Evolutionary conservation across 2,329 filamentous ascomycete genomes (phyloP).

Genomic region (Fusarium setosum): DNA sequence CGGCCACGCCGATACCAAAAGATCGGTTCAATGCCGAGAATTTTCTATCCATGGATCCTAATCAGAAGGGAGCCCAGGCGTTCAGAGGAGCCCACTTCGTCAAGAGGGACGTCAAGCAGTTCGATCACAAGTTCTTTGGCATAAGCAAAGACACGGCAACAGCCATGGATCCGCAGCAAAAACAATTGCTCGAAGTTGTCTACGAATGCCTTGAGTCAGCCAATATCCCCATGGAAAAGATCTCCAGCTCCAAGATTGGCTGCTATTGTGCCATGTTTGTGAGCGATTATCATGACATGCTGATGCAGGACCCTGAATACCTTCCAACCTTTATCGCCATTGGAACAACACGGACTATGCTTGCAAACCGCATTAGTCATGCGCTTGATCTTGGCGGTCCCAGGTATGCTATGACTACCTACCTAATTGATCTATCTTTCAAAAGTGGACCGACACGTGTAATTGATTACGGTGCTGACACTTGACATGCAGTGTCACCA

Average conservation of each 20-base stretch:
- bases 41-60: slow-evolving; percentile 39
- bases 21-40: slow-evolving; percentile 41
- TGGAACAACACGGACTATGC: slow-evolving; percentile 41
- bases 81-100: slow-evolving; percentile 39
- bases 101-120: slow-evolving; percentile 39
- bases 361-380: slow-evolving; percentile 41
- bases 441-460: background rate
- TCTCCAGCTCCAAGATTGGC: slow-evolving; percentile 39
- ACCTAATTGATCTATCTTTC: background rate
- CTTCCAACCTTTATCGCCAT: slow-evolving; percentile 41
- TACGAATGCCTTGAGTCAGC: slow-evolving; percentile 40
- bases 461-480: slow-evolving; percentile 8
- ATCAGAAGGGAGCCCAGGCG: slow-evolving; percentile 36
- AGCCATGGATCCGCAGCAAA: slow-evolving; percentile 41
- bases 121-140: slow-evolving; percentile 42
- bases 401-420: slow-evolving; percentile 23
- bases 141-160: slow-evolving; percentile 41
- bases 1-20: slow-evolving; percentile 35
- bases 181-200: slow-evolving; percentile 39
- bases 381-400: slow-evolving; percentile 39
- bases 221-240: slow-evolving; percentile 36
- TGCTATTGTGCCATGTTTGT: slow-evolving; percentile 42
- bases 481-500: slow-evolving; percentile 49
- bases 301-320: slow-evolving; percentile 40
- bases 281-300: slow-evolving; percentile 39